Percentiles rank a stretch among this genome's conserved stretches.
phyloP scores from a whole-genome alignment of 495 filamentous ascomycete species.

The Penicillium taxi region DNA sequence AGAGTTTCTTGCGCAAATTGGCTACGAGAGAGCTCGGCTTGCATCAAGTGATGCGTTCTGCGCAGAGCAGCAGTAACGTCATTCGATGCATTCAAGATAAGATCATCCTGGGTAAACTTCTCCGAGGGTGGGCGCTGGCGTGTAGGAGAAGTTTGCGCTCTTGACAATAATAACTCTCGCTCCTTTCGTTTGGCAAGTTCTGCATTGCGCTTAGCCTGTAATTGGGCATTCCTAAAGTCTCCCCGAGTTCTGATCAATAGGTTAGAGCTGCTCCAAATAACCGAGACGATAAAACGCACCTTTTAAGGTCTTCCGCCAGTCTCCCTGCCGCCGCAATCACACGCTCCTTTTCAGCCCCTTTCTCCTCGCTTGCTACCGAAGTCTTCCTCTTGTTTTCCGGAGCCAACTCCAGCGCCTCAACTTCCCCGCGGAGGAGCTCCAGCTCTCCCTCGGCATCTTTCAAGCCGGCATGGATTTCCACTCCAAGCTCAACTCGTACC shows the following conservation, averaged over 20 bases:
- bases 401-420: conserved; percentile 52
- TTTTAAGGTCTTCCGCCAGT: conserved; percentile 59
- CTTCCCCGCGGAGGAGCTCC: conserved; percentile 71
- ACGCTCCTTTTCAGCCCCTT: conserved; percentile 49
- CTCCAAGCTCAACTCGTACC: conserved; percentile 65
- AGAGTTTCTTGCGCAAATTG: conserved; percentile 85
- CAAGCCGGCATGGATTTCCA: conserved; percentile 73
- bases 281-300: no score
- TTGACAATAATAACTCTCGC: conserved; percentile 64
- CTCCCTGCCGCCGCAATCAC: conserved; percentile 56
- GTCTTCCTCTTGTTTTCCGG: conserved; percentile 32
- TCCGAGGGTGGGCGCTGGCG: conserved; percentile 31
- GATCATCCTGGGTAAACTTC: conserved; percentile 55
- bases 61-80: conserved; percentile 81
- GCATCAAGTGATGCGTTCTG: conserved; percentile 77
- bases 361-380: conserved; percentile 33
- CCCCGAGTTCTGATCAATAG: conserved; percentile 51
- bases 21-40: conserved; percentile 69
- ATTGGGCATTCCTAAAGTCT: conserved; percentile 77
- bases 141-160: conserved; percentile 27
- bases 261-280: no score
- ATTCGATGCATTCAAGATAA: conserved; percentile 60
- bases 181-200: conserved; percentile 66
- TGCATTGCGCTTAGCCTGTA: conserved; percentile 70
- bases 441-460: conserved; percentile 83